Conservation (phyloP, 2,329 filamentous ascomycete species). For the Epichloe gansuensis region DNA sequence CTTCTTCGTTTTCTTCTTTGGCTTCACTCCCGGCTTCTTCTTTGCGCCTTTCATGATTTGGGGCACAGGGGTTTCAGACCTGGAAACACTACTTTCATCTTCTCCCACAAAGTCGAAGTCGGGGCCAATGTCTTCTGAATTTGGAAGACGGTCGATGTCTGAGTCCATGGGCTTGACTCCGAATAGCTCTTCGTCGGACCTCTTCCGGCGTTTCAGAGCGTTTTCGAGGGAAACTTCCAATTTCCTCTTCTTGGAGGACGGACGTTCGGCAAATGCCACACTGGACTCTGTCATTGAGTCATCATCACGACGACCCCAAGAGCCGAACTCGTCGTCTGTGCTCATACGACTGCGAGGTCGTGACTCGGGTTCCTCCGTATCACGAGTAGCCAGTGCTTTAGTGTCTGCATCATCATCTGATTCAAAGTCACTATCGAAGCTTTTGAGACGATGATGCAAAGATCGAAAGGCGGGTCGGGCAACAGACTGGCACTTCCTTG, state of each 20-base stretch:
- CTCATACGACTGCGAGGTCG: slow-evolving; percentile 65
- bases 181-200: slow-evolving; percentile 67
- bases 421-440: slow-evolving; percentile 58
- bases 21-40: slow-evolving; percentile 38
- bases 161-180: slow-evolving; percentile 46
- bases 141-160: slow-evolving; percentile 33
- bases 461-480: slow-evolving; percentile 56
- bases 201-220: slow-evolving; percentile 69
- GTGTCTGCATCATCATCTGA: slow-evolving; percentile 70
- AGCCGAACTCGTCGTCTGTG: slow-evolving; percentile 41
- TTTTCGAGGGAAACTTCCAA: slow-evolving; percentile 53
- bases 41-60: slow-evolving; percentile 37
- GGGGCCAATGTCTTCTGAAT: slow-evolving; percentile 37
- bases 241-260: slow-evolving; percentile 57
- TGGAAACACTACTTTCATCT: slow-evolving; percentile 25
- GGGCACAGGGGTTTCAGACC: slow-evolving; percentile 35
- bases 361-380: slow-evolving; percentile 79
- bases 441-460: slow-evolving; percentile 62
- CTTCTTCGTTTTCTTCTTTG: slow-evolving; percentile 70
- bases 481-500: slow-evolving; percentile 46
- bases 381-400: slow-evolving; percentile 45
- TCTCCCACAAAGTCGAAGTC: slow-evolving; percentile 36
- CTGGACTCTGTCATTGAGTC: slow-evolving; percentile 63
- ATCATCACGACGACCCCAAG: slow-evolving; percentile 40
- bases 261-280: slow-evolving; percentile 48